phyloP scores from a whole-genome alignment of 352 stramenopile species.

The Globisporangium nodosum region DNA sequence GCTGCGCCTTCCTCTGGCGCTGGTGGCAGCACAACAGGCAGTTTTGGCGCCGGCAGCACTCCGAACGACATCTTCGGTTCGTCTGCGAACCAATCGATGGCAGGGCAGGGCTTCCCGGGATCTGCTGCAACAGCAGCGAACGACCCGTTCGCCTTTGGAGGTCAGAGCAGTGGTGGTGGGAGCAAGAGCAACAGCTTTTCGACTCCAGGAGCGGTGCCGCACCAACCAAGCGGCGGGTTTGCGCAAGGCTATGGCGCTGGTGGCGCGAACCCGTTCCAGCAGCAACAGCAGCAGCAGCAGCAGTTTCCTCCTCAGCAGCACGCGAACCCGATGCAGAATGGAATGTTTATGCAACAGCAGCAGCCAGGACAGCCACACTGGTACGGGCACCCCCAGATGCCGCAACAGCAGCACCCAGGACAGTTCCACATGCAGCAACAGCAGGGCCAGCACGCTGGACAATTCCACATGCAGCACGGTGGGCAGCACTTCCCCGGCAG shows the following conservation, averaged over 20 bases:
- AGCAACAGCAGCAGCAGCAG: constrained; percentile 13
- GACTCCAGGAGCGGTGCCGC: background rate
- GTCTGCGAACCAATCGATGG: background rate
- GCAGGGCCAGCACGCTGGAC: constrained; percentile 20
- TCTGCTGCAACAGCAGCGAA: constrained; percentile 5
- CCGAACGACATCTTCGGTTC: constrained; percentile 7
- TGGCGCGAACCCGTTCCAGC: constrained; percentile 8
- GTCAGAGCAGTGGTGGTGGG: constrained; percentile 6
- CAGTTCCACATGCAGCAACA: constrained; percentile 21
- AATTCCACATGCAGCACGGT: constrained; percentile 18
- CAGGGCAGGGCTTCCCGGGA: constrained; percentile 6
- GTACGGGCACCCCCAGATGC: constrained; percentile 20
- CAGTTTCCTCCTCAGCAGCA: background rate
- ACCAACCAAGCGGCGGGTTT: constrained; percentile 4
- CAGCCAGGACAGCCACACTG: constrained; percentile 40
- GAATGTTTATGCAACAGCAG: constrained; percentile 12
- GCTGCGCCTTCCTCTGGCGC: constrained; percentile 6
- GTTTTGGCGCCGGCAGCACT: constrained; percentile 7
- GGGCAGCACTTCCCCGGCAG: constrained; percentile 18
- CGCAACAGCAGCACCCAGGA: constrained; percentile 20
- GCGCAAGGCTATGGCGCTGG: constrained; percentile 5
- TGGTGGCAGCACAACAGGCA: constrained; percentile 8
- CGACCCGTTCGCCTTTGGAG: constrained; percentile 52
- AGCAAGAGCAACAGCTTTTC: constrained; percentile 14
- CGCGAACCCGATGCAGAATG: constrained; percentile 7